A percentile compares a stretch with the other conserved stretches of the same genome.
These are phyloP conservation scores for Orbilia oligospora DNA, from an alignment of 2,329 filamentous ascomycete species.

Conservation along the genomic window DNA sequence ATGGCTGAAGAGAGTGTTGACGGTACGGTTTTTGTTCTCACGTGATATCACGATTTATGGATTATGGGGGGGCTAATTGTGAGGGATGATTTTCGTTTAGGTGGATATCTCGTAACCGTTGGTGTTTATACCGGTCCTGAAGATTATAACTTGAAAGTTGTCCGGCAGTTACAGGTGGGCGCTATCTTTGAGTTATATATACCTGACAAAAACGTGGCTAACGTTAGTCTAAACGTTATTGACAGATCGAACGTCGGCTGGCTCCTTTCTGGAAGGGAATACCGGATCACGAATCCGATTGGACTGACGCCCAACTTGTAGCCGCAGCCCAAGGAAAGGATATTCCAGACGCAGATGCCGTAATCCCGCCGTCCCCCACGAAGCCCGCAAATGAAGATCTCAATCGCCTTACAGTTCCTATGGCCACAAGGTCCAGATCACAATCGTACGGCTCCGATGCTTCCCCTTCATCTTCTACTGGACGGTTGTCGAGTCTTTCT, in stretches of 20 bases:
- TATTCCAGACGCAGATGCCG: constrained; percentile 82
- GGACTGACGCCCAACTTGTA: constrained; percentile 96
- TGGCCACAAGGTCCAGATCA: constrained; percentile 76
- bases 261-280: constrained; percentile 97
- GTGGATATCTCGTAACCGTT: constrained; percentile 92
- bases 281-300: constrained; percentile 87
- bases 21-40: constrained; percentile 67
- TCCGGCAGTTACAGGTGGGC: constrained; percentile 89
- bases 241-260: constrained; percentile 88
- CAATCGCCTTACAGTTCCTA: constrained; percentile 83
- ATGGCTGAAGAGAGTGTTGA: constrained; percentile 93
- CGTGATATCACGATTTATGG: constrained; percentile 34
- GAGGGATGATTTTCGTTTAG: constrained; percentile 38
- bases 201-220: background rate
- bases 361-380: constrained; percentile 76
- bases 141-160: constrained; percentile 90
- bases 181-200: background rate
- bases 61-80: constrained; percentile 9
- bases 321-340: constrained; percentile 87
- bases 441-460: constrained; percentile 84
- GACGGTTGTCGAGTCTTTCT: constrained; percentile 71
- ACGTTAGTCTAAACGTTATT: constrained; percentile 9
- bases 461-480: constrained; percentile 70
- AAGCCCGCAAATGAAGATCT: constrained; percentile 73
- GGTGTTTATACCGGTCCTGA: constrained; percentile 93